Evolutionary conservation across 768 basidiomycete genomes (phyloP), one percentile per base, ranked within the genome.

Genomic region (Phylloporus sp.): DNA sequence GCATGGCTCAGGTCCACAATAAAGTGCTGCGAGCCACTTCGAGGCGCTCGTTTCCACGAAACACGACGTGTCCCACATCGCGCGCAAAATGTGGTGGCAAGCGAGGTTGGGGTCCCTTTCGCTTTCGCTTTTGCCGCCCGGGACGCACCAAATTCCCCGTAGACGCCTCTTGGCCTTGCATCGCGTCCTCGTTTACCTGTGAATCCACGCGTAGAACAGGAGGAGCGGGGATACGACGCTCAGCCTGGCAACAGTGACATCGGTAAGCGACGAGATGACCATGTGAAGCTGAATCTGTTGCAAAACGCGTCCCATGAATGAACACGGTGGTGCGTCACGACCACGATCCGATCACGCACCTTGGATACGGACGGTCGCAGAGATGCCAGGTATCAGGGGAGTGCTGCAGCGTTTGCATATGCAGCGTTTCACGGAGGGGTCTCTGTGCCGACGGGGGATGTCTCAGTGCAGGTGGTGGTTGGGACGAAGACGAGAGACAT

Each of bases 381-480:
- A 82, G 1, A 76, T 52, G 11, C 90, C 90, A 0, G 88, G 83
- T 1, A 90, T 55, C 5, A 92, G 70, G 8, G 83, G 72, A 0
- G 71, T 61, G 46, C 77, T 72, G 58, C 90, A 94, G 2, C 71
- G 71, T 60, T 77, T 80, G 67, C 90, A 94, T 7, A 91, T 56
- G 2, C 82, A 79, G 10, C 90, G 82, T 62, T 93, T 94, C n/a
- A 93, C 74, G 1, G 77, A 69, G 0, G 90, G 90, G 61, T 93
- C 90, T 56, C 90, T 91, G 53, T 35, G 2, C 24, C n/a, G n/a
- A 18, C 26, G 7, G 39, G n/a, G 5, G 18, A n/a, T 34, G 14
- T 11, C 13, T n/a, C n/a, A n/a, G n/a, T n/a, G n/a, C n/a, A n/a
- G n/a, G n/a, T n/a, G n/a, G n/a, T n/a, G n/a, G n/a, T n/a, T n/a